Evolutionary conservation across 805 yeast genomes (phyloP), one percentile per base, ranked within the genome.

Genomic region (Ogataea angusta): DNA sequence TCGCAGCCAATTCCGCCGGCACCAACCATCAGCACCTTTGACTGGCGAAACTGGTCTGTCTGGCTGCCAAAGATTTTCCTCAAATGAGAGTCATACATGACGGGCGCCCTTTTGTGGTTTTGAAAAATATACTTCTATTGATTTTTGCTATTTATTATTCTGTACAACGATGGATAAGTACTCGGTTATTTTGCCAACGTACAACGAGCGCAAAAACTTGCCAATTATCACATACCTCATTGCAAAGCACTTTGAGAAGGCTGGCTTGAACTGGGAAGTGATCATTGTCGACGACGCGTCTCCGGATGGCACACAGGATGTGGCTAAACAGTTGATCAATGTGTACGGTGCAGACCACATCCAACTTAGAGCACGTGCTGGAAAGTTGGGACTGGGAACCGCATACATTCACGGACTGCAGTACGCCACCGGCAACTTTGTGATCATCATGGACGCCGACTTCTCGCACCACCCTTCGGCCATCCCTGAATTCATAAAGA

Each of bases 1-100:
- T 90, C 98, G 60, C 96, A 90, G 2, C 98, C 98, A 49, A 90
- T 89, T 6, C 98, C 98, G 22, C 98, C 98, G 1, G 97, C 95
- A 4, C 98, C 98, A 2, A 90, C 95, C 64, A 90, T 67, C 21
- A 90, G 66, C 10, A 89, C 86, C 47, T 77, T 82, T 6, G 85
- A 52, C 9, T 43, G 15, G n/a, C 56, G 53, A 30, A 75, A 52
- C 15, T 42, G 16, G 1, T 43, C 36, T 32, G 60, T 60, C 10
- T 60, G 63, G 1, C 51, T 57, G 1, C 79, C 80, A 32, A 74
- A 66, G n/a, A 76, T 64, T 42, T 63, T 65, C 45, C 50, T 61
- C 28, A 76, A 57, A 46, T 71, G 69, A 14, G 52, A 45, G 34
- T 60, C 59, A 16, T 30, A 28, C 44, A 45, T 38, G 18, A 10